Evolutionary conservation across 108 stramenopile species (phyloP), one percentile per base, ranked within the genome.

Genomic region (Aureococcus anophagefferens): DNA sequence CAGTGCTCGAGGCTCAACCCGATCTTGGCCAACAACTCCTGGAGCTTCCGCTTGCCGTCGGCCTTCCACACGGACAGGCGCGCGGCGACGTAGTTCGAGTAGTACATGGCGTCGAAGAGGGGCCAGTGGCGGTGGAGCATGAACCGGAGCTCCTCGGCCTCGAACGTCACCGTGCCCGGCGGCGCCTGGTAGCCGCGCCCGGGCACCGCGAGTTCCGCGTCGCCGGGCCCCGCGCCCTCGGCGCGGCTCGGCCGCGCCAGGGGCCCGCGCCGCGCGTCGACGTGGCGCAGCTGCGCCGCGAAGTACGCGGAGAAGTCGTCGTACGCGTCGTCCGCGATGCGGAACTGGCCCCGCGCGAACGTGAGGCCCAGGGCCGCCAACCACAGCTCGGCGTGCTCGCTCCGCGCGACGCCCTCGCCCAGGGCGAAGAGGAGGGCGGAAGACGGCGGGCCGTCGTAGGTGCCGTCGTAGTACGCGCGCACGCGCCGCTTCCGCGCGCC

Each of bases 41-140:
- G 79, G 32, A 83, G 46, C 18, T 65, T 67, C 33, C 70, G 71
- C 17, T 65, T 75, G 32, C 83, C 83, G 25, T 76, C 72, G 17
- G 72, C 37, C 64, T 76, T 79, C 83, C 83, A 83, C 37, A 83
- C 80, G 36, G 71, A 67, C 59, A 83, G 72, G 36, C 74, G 74
- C n/a, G 79, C 66, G 5, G 81, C 81, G 30, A 83, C 81, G 59
- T 76, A 81, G 62, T 74, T 75, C 51, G 51, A 64, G 37, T 69
- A 64, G 64, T 64, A 33, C 64, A 64, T 14, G 64, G 64, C 33
- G 40, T 83, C 83, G 68, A 77, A 83, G 35, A 83, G 72, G 15
- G 79, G 73, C 83, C 83, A 83, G 78, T 83, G 81, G 25, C 83
- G 75, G 46, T 83, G 76, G 7, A 83, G 76, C 77, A 81, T 81